Evolutionary conservation across 2,329 filamentous ascomycete species (phyloP).

Genomic region (Daldinia sp.): DNA sequence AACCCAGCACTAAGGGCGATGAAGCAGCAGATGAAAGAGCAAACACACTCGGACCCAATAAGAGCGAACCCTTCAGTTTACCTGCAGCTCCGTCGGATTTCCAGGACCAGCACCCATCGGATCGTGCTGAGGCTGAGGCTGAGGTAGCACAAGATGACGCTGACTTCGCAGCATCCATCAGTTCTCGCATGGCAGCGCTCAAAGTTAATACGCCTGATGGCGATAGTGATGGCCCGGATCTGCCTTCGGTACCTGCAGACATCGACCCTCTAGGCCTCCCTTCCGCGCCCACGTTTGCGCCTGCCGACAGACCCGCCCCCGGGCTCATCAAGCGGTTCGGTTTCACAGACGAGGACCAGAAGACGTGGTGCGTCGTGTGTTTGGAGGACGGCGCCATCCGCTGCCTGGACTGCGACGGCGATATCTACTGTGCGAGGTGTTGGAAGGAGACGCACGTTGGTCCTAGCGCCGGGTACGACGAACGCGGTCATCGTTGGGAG

Average conservation of each 20-base stretch:
- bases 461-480: conserved; percentile 76
- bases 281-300: conserved; percentile 63
- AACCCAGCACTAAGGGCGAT: background rate
- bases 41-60: conserved; percentile 1
- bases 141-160: conserved; percentile 44
- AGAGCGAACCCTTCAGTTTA: conserved; percentile 53
- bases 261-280: conserved; percentile 59
- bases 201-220: conserved; percentile 50
- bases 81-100: conserved; percentile 62
- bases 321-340: conserved; percentile 56
- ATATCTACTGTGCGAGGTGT: conserved; percentile 81
- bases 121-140: conserved; percentile 28
- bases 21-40: conserved; percentile 13
- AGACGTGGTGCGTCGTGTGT: conserved; percentile 86
- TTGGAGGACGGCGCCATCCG: conserved; percentile 79
- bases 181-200: conserved; percentile 65
- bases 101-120: conserved; percentile 53
- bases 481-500: conserved; percentile 75
- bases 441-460: conserved; percentile 86
- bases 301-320: conserved; percentile 57
- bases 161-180: conserved; percentile 61
- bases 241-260: conserved; percentile 51
- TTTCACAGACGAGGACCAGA: conserved; percentile 77
- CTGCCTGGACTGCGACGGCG: conserved; percentile 77
- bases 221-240: conserved; percentile 20